Evolutionary conservation across 768 basidiomycete genomes (phyloP).

Genomic region (Kwoniella sp.): DNA sequence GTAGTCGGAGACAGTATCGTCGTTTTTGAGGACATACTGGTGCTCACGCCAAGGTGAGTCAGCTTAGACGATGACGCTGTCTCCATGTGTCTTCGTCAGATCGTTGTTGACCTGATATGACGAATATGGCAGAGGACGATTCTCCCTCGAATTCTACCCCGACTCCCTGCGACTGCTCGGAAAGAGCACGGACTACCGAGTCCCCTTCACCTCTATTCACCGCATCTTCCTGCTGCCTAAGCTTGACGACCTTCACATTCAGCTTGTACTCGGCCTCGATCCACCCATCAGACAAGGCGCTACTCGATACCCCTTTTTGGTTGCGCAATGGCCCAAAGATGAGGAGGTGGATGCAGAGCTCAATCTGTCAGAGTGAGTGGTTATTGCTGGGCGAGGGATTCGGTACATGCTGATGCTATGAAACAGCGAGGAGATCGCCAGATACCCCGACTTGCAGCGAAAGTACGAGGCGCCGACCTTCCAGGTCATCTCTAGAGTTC

Average conservation of each 20-base stretch:
- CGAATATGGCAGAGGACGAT: slow-evolving; percentile 70
- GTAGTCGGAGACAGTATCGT: slow-evolving; percentile 87
- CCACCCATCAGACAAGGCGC: slow-evolving; percentile 97
- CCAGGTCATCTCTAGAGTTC: slow-evolving; percentile 89
- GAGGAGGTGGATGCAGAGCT: slow-evolving; percentile 96
- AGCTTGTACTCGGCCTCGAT: slow-evolving; percentile 91
- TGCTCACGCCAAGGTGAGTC: slow-evolving; percentile 72
- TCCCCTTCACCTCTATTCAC: slow-evolving; percentile 83
- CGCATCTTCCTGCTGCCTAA: slow-evolving; percentile 90
- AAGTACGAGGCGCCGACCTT: slow-evolving; percentile 94
- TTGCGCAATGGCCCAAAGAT: slow-evolving; percentile 96
- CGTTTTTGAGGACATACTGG: slow-evolving; percentile 91
- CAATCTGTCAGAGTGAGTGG: slow-evolving; percentile 81
- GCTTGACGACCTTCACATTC: slow-evolving; percentile 85
- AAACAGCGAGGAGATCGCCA: slow-evolving; percentile 54
- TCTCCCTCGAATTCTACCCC: slow-evolving; percentile 97
- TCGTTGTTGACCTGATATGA: too few relatives aligned
- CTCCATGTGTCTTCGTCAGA: too few relatives aligned
- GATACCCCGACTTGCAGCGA: slow-evolving; percentile 80
- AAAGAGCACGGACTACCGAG: slow-evolving; percentile 99
- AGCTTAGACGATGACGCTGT: too few relatives aligned
- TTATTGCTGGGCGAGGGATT: neutral
- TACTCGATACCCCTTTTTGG: slow-evolving; percentile 94
- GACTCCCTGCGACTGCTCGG: slow-evolving; percentile 93
- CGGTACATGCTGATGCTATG: slow-evolving; percentile 1